Base-by-base conservation (phyloP, 225 moss, liverwort and hornwort genomes). In the Polytrichum formosum region DNA sequence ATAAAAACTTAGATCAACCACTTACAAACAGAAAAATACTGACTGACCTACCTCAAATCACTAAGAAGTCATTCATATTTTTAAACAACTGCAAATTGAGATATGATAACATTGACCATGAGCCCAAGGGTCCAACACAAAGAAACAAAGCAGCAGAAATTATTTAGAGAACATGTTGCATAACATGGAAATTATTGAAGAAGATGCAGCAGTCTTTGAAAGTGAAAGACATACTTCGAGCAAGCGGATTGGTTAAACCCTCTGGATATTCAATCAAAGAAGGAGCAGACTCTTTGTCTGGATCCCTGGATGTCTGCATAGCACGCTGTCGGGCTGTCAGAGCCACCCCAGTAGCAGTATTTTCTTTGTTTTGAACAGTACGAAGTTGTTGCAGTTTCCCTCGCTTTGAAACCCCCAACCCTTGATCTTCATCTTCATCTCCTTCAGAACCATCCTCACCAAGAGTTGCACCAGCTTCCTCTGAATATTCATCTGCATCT, bases 301-400 rank as follows among this genome's bases (percentile, higher is more conserved):
- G 84, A 61, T 91, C 94, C 70, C 89, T 93, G 23, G 88, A 91
- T 63, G 93, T 73, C 78, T 91, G 94, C 85, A 98, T 82, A 54
- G 98, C 86, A 72, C 98, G 84, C 75, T 98, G 98, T 19, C 98
- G 90, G 0, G 98, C 98, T 72, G 98, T 98, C 5, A 98, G 81
- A 18, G 91, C 56, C 56, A 73, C 71, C 61, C 81, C 82, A n/a
- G 68, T 75, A 60, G 76, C 81, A 69, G 74, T 58, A 19, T 70
- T 81, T 18, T 83, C 83, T 64, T 83, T 97, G 23, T 70, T 65
- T 64, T 81, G 86, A 1, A 46, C 77, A 18, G 28, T 67, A 58
- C 78, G 68, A 56, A 71, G 77, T 33, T 86, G 83, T 62, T 84
- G 86, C 63, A 65, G 54, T 75, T 78, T 92, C 5, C 62, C 69